These are phyloP conservation scores for Penicillium canescens DNA, from an alignment of 495 filamentous ascomycete species.

Conservation along the genomic window DNA sequence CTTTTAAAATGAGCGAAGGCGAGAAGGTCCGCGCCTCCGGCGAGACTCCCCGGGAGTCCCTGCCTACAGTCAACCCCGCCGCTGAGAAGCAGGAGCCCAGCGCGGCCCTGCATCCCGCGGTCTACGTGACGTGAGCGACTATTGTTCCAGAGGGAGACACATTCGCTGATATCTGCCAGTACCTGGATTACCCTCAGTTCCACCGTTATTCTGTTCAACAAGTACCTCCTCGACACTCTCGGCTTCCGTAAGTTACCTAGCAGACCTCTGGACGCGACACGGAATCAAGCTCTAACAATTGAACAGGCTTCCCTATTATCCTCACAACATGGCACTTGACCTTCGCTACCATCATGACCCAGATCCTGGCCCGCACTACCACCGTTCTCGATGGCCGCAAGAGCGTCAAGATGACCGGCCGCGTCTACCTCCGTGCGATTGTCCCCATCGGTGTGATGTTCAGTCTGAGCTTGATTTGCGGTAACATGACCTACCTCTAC, in stretches of 20 bases:
- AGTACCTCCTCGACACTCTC: conserved; percentile 85
- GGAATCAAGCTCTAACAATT: conserved; percentile 1
- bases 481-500: conserved; percentile 90
- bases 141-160: not conserved
- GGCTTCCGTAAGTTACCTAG: conserved; percentile 70
- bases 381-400: conserved; percentile 85
- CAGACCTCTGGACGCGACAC: not conserved
- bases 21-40: conserved; percentile 80
- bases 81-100: conserved; percentile 69
- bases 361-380: conserved; percentile 83
- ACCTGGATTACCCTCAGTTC: conserved; percentile 91
- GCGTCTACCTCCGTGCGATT: conserved; percentile 86
- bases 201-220: conserved; percentile 97
- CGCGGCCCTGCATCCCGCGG: conserved; percentile 71
- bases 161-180: conserved; percentile 48
- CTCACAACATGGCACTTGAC: conserved; percentile 91
- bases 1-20: conserved; percentile 62
- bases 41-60: conserved; percentile 63
- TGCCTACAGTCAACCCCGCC: conserved; percentile 77
- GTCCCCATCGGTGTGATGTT: conserved; percentile 93
- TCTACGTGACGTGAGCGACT: conserved; percentile 81
- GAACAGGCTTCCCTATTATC: conserved; percentile 51
- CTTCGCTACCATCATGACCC: conserved; percentile 89
- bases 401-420: conserved; percentile 89
- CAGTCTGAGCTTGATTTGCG: conserved; percentile 90